Evolutionary conservation across 176 grass and related monocot species (phyloP).

Genomic region (Oryza meridionalis): DNA sequence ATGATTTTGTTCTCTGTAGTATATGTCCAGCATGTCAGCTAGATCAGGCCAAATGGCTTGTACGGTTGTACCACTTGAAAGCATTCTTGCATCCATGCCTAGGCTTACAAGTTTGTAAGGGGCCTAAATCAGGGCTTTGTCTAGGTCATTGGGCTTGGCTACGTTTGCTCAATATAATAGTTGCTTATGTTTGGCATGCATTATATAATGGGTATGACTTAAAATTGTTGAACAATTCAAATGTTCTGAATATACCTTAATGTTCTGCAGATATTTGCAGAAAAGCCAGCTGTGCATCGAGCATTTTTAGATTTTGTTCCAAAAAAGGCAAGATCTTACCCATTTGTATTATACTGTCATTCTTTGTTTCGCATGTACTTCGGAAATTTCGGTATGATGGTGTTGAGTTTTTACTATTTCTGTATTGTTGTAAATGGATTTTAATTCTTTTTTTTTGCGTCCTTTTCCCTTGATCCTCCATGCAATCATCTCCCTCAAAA

Average conservation of each 20-base stretch:
- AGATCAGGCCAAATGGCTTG: not conserved
- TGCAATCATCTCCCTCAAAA: constrained; percentile 23
- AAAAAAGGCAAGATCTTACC: constrained; percentile 58
- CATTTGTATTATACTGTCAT: constrained; percentile 12
- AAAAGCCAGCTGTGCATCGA: constrained; percentile 94
- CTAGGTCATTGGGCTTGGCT: constrained; percentile 11
- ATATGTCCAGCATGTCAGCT: not conserved
- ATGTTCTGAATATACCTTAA: constrained; percentile 19
- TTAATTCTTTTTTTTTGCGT: constrained; percentile 21
- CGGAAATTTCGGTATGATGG: constrained; percentile 11
- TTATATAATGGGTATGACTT: constrained; percentile 1
- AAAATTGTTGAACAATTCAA: not conserved
- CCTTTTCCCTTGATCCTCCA: constrained; percentile 25
- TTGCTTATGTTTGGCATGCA: not conserved
- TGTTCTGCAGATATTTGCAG: constrained; percentile 88
- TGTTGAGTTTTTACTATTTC: constrained; percentile 18
- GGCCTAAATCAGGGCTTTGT: constrained; percentile 9
- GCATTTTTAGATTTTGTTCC: constrained; percentile 91
- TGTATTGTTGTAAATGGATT: not conserved
- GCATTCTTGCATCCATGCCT: constrained; percentile 1
- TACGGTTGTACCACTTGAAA: not conserved
- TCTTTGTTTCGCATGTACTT: constrained; percentile 5
- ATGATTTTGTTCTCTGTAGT: not conserved
- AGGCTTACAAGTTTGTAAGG: not conserved
- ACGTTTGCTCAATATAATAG: not conserved